These are phyloP conservation scores for Camellia oleifera DNA, from an alignment of 179 eudicot genomes.

Conservation along the genomic window DNA sequence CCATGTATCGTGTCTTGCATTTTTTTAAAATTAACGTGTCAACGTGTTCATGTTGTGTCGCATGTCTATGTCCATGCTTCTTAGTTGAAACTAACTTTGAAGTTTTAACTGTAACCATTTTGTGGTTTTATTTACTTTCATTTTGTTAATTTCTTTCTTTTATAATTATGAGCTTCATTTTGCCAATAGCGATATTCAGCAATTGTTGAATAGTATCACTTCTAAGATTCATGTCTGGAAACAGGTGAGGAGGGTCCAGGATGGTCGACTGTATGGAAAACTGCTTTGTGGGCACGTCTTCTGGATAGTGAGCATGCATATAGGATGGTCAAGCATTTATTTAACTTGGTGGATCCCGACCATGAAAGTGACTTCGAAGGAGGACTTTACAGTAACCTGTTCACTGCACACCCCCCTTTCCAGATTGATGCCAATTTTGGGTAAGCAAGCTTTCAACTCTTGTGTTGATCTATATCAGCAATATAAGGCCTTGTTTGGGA, in stretches of 20 bases:
- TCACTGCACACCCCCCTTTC: conserved; percentile 94
- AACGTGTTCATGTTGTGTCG: no score
- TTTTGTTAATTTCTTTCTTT: not conserved
- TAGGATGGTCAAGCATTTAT: conserved; percentile 70
- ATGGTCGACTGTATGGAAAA: conserved; percentile 94
- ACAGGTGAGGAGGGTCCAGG: conserved; percentile 81
- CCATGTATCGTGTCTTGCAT: no score
- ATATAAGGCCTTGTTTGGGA: no score
- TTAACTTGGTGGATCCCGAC: conserved; percentile 67
- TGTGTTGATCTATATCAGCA: no score
- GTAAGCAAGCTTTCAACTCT: conserved; percentile 18
- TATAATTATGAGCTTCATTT: not conserved
- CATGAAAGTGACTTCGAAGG: conserved; percentile 60
- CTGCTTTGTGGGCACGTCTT: conserved; percentile 74
- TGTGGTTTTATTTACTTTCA: not conserved
- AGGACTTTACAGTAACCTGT: conserved; percentile 80
- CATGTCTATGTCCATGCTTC: no score
- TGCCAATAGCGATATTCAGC: not conserved
- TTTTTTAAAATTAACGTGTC: no score
- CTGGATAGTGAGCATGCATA: conserved; percentile 62
- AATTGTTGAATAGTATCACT: not conserved
- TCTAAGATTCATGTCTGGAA: not conserved
- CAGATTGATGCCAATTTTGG: conserved; percentile 93
- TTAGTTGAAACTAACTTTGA: no score
- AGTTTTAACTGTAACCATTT: no score